Conservation (phyloP, 306 rosid genomes). For the Luffa acutangula region DNA sequence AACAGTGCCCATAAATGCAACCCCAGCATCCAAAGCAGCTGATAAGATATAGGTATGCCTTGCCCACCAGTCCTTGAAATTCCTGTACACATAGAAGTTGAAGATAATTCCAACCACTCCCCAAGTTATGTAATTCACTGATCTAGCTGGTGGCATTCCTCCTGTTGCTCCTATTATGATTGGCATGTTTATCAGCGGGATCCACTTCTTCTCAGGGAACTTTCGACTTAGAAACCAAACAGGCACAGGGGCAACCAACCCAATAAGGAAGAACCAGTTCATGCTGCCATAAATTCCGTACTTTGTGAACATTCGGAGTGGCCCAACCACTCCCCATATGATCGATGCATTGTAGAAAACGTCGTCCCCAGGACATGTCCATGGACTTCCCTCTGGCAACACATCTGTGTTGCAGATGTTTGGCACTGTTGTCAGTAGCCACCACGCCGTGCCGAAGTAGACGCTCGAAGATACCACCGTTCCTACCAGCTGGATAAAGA, state of each 20-base stretch:
- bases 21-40: conserved; percentile 63
- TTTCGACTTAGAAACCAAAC: conserved; percentile 33
- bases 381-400: conserved; percentile 53
- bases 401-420: conserved; percentile 33
- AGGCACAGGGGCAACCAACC: conserved; percentile 41
- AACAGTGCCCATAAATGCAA: conserved; percentile 43
- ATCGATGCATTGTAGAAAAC: conserved; percentile 72
- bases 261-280: conserved; percentile 64
- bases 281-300: conserved; percentile 35
- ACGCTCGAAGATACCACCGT: conserved; percentile 38
- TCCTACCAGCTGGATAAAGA: conserved; percentile 27
- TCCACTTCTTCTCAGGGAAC: conserved; percentile 40
- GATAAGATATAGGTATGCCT: conserved; percentile 57
- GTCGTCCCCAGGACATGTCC: conserved; percentile 60
- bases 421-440: conserved; percentile 35
- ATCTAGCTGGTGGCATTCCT: conserved; percentile 25
- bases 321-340: conserved; percentile 75
- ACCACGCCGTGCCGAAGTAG: conserved; percentile 69
- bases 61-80: conserved; percentile 57
- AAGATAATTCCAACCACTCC: conserved; percentile 49
- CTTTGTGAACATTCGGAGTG: conserved; percentile 43
- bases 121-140: conserved; percentile 48
- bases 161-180: conserved; percentile 26
- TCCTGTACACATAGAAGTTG: conserved; percentile 35
- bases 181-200: conserved; percentile 45